Conservation (phyloP, 768 basidiomycete species). For the Tephrocybe sp. region DNA sequence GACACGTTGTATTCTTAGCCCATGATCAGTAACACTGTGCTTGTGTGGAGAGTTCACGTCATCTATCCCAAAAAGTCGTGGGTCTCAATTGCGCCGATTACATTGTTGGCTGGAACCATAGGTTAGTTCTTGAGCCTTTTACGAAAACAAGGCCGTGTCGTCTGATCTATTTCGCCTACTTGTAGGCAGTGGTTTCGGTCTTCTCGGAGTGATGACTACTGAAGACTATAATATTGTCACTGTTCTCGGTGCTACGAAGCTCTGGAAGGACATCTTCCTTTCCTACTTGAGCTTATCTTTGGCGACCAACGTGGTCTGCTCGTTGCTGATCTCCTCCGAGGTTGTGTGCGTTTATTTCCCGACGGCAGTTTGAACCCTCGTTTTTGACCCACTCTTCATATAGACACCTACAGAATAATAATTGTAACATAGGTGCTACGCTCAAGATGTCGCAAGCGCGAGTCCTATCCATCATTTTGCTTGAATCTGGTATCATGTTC, state of each 20-base stretch:
- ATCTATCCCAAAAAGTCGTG: constrained; percentile 1
- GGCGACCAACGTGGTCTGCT: constrained; percentile 8
- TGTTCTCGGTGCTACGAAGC: neutral
- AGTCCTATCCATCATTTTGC: constrained; percentile 2
- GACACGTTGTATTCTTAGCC: constrained; percentile 2
- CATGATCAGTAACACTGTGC: constrained; percentile 13
- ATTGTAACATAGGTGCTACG: neutral
- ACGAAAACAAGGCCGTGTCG: neutral
- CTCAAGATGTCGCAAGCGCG: constrained; percentile 5
- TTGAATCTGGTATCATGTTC: constrained; percentile 11
- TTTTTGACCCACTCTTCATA: neutral
- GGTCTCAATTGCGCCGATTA: constrained; percentile 3
- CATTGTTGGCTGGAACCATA: constrained; percentile 10
- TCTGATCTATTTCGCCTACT: neutral
- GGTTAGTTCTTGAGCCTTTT: neutral
- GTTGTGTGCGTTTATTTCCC: constrained; percentile 1
- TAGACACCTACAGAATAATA: neutral
- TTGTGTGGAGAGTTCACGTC: constrained; percentile 7
- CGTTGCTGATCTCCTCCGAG: neutral
- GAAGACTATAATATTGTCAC: neutral
- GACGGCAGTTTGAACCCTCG: neutral
- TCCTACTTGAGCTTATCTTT: constrained; percentile 11
- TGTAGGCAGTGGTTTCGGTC: constrained; percentile 11
- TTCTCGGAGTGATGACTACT: constrained; percentile 11
- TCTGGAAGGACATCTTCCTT: constrained; percentile 10